These are phyloP conservation scores for Avena insularis DNA, from an alignment of 176 grass and related monocot species.

Conservation along the genomic window DNA sequence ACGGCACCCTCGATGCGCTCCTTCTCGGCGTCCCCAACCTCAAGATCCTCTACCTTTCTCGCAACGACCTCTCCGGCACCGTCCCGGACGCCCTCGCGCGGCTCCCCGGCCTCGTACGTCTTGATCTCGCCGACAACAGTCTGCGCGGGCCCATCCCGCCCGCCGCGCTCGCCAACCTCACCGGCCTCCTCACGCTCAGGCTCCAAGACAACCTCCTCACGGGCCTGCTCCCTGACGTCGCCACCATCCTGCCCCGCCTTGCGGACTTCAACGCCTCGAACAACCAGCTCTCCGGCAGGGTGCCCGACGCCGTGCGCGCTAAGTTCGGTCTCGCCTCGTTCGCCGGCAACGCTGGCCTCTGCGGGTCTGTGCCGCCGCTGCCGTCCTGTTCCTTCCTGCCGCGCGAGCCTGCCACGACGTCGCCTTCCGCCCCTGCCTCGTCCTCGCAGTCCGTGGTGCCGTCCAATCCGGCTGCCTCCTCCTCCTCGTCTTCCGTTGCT, in stretches of 20 bases:
- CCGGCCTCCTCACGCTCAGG: conserved; percentile 58
- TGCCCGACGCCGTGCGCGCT: conserved; percentile 59
- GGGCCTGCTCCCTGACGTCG: conserved; percentile 55
- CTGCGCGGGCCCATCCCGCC: conserved; percentile 60
- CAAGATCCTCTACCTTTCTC: conserved; percentile 73
- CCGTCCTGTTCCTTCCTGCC: conserved; percentile 65
- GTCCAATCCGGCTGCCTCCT: conserved; percentile 64
- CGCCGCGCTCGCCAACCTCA: conserved; percentile 49
- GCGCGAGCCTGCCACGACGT: conserved; percentile 52
- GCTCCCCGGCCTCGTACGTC: conserved; percentile 38
- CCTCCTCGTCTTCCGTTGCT: conserved; percentile 50
- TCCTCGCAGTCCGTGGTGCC: conserved; percentile 68
- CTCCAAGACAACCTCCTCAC: conserved; percentile 82
- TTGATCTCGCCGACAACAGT: conserved; percentile 75
- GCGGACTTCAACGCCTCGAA: conserved; percentile 74
- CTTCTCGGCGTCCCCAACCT: conserved; percentile 64
- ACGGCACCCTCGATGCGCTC: conserved; percentile 66
- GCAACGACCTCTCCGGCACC: conserved; percentile 64
- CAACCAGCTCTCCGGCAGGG: conserved; percentile 75
- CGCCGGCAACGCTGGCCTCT: conserved; percentile 61
- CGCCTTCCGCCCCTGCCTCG: conserved; percentile 33
- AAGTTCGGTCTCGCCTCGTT: conserved; percentile 62
- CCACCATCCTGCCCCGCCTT: conserved; percentile 48
- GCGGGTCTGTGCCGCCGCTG: conserved; percentile 47
- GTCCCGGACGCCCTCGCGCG: conserved; percentile 46